Evolutionary conservation across 2,329 filamentous ascomycete genomes (phyloP).

Genomic region (Aureobasidium sp.): DNA sequence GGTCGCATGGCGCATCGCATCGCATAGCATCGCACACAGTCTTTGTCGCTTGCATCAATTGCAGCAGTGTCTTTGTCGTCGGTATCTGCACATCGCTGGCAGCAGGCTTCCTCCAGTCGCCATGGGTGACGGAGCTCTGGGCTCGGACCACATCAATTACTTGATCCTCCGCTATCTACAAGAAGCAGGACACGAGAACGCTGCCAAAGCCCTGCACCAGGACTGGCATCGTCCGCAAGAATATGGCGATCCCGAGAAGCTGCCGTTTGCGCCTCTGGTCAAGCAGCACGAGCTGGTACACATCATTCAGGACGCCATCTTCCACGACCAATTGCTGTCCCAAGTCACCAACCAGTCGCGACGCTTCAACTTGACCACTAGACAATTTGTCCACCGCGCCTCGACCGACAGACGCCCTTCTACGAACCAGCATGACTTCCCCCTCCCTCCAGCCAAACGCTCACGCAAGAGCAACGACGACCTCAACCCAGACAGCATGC

Average conservation of each 20-base stretch:
- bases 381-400: background rate
- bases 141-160: conserved; percentile 60
- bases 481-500: conserved; percentile 42
- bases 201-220: conserved; percentile 51
- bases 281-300: conserved; percentile 53
- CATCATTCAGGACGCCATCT: conserved; percentile 57
- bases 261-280: conserved; percentile 55
- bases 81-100: background rate
- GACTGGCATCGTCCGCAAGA: conserved; percentile 49
- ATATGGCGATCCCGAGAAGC: conserved; percentile 47
- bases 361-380: conserved; percentile 16
- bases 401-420: background rate
- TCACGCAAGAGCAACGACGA: conserved; percentile 26
- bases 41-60: background rate
- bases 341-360: conserved; percentile 16
- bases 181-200: conserved; percentile 30
- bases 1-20: background rate
- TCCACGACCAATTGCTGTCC: conserved; percentile 35
- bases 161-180: conserved; percentile 57
- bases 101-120: conserved; percentile 10
- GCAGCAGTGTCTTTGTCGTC: background rate
- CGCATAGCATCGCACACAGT: background rate
- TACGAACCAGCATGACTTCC: conserved; percentile 25
- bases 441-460: conserved; percentile 27
- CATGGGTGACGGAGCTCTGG: conserved; percentile 38